Evolutionary conservation across 2,329 filamentous ascomycete genomes (phyloP).

Genomic region (Aspergillus persii): DNA sequence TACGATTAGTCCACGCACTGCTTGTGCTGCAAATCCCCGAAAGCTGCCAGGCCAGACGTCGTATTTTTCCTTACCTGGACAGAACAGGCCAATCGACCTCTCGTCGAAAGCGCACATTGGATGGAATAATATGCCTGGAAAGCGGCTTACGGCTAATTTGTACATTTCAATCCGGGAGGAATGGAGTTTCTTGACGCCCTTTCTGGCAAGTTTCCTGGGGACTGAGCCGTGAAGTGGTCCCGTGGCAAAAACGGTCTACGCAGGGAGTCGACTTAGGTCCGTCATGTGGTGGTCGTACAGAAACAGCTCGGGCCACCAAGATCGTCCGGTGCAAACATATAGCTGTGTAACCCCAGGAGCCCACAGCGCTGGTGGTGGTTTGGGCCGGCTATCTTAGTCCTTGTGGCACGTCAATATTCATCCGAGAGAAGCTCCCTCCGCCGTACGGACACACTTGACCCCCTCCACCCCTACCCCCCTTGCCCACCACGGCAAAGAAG

Average conservation of each 20-base stretch:
- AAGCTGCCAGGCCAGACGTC: background rate
- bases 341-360: slow-evolving; percentile 3
- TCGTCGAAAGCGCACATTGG: background rate
- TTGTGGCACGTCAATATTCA: background rate
- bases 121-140: background rate
- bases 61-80: background rate
- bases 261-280: background rate
- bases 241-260: background rate
- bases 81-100: background rate
- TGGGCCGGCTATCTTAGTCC: background rate
- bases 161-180: background rate
- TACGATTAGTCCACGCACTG: background rate
- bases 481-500: background rate
- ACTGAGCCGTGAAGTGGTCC: background rate
- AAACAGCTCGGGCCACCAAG: slow-evolving; percentile 5
- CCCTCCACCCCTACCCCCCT: background rate
- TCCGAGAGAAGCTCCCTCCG: background rate
- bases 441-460: background rate
- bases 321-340: slow-evolving; percentile 1
- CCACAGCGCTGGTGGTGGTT: background rate
- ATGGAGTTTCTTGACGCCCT: background rate
- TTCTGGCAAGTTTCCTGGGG: background rate
- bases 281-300: slow-evolving; percentile 2
- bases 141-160: background rate
- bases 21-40: background rate